Percentiles rank a stretch among this genome's conserved stretches.
Conservation (phyloP, 108 stramenopile species). For the Pseudonitzschia multiseries region DNA sequence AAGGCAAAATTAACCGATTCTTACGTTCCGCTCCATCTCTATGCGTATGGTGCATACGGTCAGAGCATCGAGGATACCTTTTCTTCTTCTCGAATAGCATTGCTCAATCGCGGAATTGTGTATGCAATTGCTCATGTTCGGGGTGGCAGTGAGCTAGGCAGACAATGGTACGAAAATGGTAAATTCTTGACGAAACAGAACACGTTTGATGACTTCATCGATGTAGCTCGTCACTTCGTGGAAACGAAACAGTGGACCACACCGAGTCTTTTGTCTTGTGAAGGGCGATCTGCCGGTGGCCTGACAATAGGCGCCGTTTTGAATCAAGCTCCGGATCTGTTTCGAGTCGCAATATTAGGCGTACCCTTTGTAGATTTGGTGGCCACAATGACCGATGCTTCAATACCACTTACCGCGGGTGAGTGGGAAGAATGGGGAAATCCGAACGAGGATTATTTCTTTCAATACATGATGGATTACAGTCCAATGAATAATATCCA, state of each 20-base stretch:
- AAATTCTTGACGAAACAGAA: conserved; percentile 90
- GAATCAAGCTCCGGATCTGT: conserved; percentile 81
- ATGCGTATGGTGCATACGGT: conserved; percentile 33
- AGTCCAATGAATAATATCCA: conserved; percentile 86
- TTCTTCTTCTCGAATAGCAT: conserved; percentile 70
- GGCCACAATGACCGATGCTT: conserved; percentile 64
- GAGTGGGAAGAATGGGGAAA: conserved; percentile 94
- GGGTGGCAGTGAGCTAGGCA: conserved; percentile 95
- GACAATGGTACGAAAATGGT: conserved; percentile 91
- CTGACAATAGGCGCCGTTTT: conserved; percentile 56
- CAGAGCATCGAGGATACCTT: conserved; percentile 83
- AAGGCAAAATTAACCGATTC: neutral
- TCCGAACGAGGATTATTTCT: conserved; percentile 53
- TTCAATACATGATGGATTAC: conserved; percentile 69
- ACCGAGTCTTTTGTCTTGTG: conserved; percentile 42
- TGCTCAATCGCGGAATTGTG: conserved; percentile 86
- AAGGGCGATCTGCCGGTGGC: conserved; percentile 64
- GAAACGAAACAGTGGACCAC: conserved; percentile 25
- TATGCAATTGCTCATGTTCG: conserved; percentile 92
- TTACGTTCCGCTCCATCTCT: conserved; percentile 8
- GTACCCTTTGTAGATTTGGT: conserved; percentile 93
- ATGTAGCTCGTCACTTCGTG: conserved; percentile 54
- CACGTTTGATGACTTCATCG: conserved; percentile 88
- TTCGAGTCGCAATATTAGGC: conserved; percentile 75
- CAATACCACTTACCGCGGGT: conserved; percentile 74